Evolutionary conservation across 2,329 filamentous ascomycete species (phyloP).

Genomic region (Emmonsia crescens): DNA sequence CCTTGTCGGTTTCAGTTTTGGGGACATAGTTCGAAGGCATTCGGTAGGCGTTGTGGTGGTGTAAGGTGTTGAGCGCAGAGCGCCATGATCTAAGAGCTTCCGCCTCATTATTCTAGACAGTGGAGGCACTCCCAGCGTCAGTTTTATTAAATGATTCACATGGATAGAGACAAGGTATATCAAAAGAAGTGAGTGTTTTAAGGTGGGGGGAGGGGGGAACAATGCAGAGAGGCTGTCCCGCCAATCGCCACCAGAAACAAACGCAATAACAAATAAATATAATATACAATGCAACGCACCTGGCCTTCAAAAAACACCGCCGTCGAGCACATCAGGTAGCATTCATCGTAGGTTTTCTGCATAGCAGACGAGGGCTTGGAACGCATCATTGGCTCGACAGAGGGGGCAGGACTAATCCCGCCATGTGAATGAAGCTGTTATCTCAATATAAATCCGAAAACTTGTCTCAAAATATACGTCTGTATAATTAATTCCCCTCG

Average conservation of each 20-base stretch:
- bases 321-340: constrained; percentile 87
- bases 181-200: background rate
- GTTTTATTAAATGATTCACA: background rate
- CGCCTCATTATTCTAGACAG: constrained; percentile 66
- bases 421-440: constrained; percentile 4
- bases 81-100: constrained; percentile 90
- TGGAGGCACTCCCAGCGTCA: background rate
- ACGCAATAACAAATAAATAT: background rate
- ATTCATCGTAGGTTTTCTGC: constrained; percentile 97
- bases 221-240: background rate
- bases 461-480: background rate
- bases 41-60: constrained; percentile 70
- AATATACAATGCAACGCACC: constrained; percentile 39
- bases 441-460: background rate
- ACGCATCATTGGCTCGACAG: constrained; percentile 35
- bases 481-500: background rate
- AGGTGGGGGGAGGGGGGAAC: background rate
- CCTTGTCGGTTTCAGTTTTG: constrained; percentile 70
- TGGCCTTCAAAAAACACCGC: constrained; percentile 93
- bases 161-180: background rate
- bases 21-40: constrained; percentile 58
- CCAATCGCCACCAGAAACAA: background rate
- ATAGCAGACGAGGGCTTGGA: constrained; percentile 58
- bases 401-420: constrained; percentile 9
- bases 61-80: constrained; percentile 76